Evolutionary conservation across 169 alveolate species (phyloP).

Genomic region (Babesia divergens): DNA sequence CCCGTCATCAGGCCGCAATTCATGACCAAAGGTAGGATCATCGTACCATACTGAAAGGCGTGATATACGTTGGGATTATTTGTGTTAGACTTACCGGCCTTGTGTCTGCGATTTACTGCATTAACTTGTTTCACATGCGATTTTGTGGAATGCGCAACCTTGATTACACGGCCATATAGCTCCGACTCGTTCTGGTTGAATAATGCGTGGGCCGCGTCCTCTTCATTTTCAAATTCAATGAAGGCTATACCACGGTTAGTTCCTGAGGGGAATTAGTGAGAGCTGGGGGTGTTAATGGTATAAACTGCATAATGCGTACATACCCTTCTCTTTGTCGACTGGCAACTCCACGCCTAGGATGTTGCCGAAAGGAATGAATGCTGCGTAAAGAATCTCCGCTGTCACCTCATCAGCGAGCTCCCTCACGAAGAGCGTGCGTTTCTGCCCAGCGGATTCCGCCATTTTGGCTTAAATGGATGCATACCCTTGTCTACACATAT

Average conservation of each 20-base stretch:
- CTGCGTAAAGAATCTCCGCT: slow-evolving; percentile 72
- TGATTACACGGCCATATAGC: slow-evolving; percentile 70
- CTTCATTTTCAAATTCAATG: slow-evolving; percentile 74
- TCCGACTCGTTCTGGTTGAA: slow-evolving; percentile 76
- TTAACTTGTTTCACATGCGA: slow-evolving; percentile 36
- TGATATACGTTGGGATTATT: not conserved
- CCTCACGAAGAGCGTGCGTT: slow-evolving; percentile 72
- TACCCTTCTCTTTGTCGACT: slow-evolving; percentile 73
- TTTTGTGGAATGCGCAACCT: slow-evolving; percentile 70
- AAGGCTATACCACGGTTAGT: slow-evolving; percentile 74
- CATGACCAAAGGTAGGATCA: slow-evolving; percentile 48
- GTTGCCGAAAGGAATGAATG: slow-evolving; percentile 79
- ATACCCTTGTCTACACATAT: too few relatives aligned
- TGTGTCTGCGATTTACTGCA: slow-evolving; percentile 11
- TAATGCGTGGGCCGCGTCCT: slow-evolving; percentile 78
- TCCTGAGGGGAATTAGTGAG: slow-evolving; percentile 30
- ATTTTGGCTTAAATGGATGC: too few relatives aligned
- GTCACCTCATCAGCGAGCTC: slow-evolving; percentile 77
- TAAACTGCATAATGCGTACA: not conserved
- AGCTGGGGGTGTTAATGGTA: not conserved
- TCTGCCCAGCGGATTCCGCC: slow-evolving; percentile 30
- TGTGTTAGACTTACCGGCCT: slow-evolving; percentile 32
- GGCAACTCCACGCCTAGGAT: slow-evolving; percentile 76
- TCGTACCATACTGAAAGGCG: slow-evolving; percentile 44
- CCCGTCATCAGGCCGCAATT: slow-evolving; percentile 36